Evolutionary conservation across 2,329 filamentous ascomycete genomes (phyloP), one percentile per base, ranked within the genome.

Genomic region (Fusarium sp.): DNA sequence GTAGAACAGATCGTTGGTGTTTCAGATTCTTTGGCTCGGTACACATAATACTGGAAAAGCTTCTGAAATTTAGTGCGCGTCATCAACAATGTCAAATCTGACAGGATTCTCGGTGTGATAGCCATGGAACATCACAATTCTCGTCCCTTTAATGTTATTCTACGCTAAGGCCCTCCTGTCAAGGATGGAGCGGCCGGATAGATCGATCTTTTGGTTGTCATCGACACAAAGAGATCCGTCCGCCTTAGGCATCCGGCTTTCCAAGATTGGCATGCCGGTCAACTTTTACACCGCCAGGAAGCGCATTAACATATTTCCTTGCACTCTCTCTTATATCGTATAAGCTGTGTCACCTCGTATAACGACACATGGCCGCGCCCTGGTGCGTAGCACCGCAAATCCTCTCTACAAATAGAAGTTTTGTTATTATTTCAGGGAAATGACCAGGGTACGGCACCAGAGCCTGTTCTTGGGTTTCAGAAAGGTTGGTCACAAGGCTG

Each of bases 161-260:
- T 29, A 27, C 41, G 22, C 31, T 57, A 49, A 35, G 10, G 7
- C 5, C 8, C 31, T 12, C 15, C 18, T 35, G 20, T 41, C 41
- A 46, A 41, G 47, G 59, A 13, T 64, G 12, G 15, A 1, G 15
- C n/a, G 25, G 36, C 5, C 22, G 11, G 18, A 22, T 31, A 15
- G 59, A 65, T 65, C 62, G 59, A 31, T 47, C 8, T 64, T 64
- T 65, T 64, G 62, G 59, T 47, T 31, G 22, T 39, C 39, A 65
- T 65, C 59, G 62, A n/a, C 29, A 47, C 25, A 10, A 25, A 20
- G 7, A 14, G 13, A 27, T 11, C 9, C 31, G n/a, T 18, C 22
- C 33, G 29, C 27, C 38, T 41, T 5, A 13, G 20, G 39, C 39
- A 41, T 22, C 20, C 3, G 12, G 7, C 12, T 9, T 38, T 52